Base-by-base conservation (phyloP, 2,329 filamentous ascomycete genomes). In the Hypoxylon sp. region DNA sequence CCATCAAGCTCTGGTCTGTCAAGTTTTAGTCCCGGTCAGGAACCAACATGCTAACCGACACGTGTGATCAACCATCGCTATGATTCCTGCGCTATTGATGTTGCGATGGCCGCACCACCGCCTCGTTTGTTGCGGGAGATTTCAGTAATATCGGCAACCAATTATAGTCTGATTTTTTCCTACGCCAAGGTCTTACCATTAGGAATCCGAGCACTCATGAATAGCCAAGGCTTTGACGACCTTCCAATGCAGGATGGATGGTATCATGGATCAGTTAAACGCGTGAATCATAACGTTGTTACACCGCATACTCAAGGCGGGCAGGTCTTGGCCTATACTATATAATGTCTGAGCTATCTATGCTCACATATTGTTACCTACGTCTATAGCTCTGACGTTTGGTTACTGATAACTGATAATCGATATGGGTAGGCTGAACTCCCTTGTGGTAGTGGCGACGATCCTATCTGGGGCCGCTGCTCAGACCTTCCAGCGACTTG, bases 401-500 rank as follows among this genome's bases (percentile, higher is more conserved):
- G 22, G 37, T 11, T 66, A 3, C 20, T 46, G 13, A 61, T 61
- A 48, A 33, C 50, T n/a, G 49, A 68, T 57, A 61, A 69, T 67
- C 50, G 82, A 80, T 76, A 76, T 82, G 73, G 77, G 77, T 72
- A 83, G 79, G 75, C 69, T 82, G 72, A 79, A 76, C 72, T 69
- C 76, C 40, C 53, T 74, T 61, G 74, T 73, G 65, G 72, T 77
- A 27, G 73, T 80, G 72, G 78, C 78, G 57, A 78, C 78, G 27
- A 79, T 78, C 40, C 72, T 82, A 57, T 76, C 82, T 49, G 76
- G 78, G 59, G 85, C 82, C 71, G 82, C 83, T 42, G 87, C 84
- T 33, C 87, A 90, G 81, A 89, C 86, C 33, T 90, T 83, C 79
- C 88, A 87, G 78, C 83, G 88, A 56, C 82, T 90, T 17, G 88